Evolutionary conservation across 352 stramenopile species (phyloP).

Genomic region (Pythium guiyangense): DNA sequence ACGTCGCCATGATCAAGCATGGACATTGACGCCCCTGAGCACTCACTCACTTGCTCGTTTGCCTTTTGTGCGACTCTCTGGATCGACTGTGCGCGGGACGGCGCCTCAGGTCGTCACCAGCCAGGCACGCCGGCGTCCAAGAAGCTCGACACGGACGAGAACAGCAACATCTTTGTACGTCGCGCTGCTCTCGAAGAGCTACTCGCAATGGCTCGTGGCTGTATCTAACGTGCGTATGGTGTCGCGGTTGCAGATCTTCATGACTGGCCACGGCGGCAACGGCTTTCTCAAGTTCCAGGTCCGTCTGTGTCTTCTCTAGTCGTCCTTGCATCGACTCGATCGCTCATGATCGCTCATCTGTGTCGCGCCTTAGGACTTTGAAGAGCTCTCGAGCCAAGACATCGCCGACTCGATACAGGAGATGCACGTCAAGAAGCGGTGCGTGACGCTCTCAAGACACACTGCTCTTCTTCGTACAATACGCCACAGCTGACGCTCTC

Average conservation of each 20-base stretch:
- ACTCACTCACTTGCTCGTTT: background rate
- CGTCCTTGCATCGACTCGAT: background rate
- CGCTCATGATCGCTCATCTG: background rate
- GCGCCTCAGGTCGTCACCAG: slow-evolving; percentile 65
- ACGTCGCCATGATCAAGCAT: background rate
- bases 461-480: background rate
- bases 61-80: background rate
- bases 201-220: slow-evolving; percentile 13
- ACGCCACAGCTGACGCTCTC: background rate
- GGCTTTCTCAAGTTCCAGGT: slow-evolving; percentile 98
- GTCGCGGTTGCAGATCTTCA: slow-evolving; percentile 56
- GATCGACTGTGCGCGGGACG: background rate
- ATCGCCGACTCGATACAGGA: slow-evolving; percentile 91
- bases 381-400: slow-evolving; percentile 95
- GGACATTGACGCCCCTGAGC: background rate
- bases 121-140: slow-evolving; percentile 87
- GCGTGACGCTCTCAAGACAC: slow-evolving; percentile 3
- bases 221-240: background rate
- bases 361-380: slow-evolving; percentile 67
- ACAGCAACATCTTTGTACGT: slow-evolving; percentile 88
- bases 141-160: slow-evolving; percentile 85
- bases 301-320: slow-evolving; percentile 4
- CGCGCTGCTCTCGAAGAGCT: slow-evolving; percentile 25
- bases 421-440: slow-evolving; percentile 92
- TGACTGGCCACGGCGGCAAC: slow-evolving; percentile 95